Evolutionary conservation across 768 basidiomycete genomes (phyloP).

Genomic region (Termitomyces sp.): DNA sequence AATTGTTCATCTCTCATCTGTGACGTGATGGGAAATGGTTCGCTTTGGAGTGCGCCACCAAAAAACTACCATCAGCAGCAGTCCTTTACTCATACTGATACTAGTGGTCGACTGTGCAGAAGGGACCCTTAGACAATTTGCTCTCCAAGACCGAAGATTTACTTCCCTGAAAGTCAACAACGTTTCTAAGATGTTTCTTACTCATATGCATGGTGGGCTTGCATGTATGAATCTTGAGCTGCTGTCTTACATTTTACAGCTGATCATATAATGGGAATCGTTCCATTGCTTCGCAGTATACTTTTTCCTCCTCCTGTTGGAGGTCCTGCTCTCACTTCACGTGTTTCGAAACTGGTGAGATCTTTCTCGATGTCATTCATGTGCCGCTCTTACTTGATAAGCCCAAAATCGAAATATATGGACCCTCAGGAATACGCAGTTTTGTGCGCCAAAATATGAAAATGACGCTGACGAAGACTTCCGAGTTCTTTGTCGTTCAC

Average conservation of each 20-base stretch:
- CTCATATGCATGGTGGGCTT: conserved; percentile 73
- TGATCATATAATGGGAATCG: conserved; percentile 73
- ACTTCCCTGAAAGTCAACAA: conserved; percentile 35
- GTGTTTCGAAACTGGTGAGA: conserved; percentile 15
- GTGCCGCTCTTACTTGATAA: conserved; percentile 14
- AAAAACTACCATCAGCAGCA: not conserved
- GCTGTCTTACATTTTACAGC: conserved; percentile 27
- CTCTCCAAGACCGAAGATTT: conserved; percentile 38
- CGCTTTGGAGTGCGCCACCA: conserved; percentile 59
- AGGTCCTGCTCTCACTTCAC: conserved; percentile 10
- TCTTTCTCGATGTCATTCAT: not conserved
- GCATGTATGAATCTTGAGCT: not conserved
- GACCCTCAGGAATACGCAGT: conserved; percentile 70
- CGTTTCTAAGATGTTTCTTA: conserved; percentile 71
- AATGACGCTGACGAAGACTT: conserved; percentile 58
- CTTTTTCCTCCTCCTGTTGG: conserved; percentile 40
- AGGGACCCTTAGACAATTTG: conserved; percentile 70
- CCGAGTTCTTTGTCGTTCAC: conserved; percentile 68
- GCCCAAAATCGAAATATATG: conserved; percentile 68
- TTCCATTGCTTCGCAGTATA: conserved; percentile 57
- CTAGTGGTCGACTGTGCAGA: conserved; percentile 80
- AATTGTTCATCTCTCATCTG: conserved; percentile 74
- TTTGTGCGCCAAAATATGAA: conserved; percentile 69
- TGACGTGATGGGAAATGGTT: conserved; percentile 46
- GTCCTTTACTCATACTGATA: not conserved